phyloP scores from a whole-genome alignment of 805 yeast species.

The Torulaspora quercuum region DNA sequence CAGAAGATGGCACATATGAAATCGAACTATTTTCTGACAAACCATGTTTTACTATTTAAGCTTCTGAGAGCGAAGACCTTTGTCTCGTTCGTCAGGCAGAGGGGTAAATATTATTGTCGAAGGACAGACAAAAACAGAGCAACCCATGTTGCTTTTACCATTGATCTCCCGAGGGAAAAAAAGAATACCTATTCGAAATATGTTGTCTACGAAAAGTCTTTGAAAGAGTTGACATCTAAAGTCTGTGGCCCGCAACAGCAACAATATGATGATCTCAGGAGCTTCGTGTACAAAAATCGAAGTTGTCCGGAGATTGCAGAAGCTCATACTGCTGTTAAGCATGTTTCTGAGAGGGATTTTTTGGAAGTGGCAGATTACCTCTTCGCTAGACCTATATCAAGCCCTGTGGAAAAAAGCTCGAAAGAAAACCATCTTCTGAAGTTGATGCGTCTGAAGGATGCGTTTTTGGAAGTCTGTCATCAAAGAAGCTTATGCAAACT shows the following conservation, averaged over 20 bases:
- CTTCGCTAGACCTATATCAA: too few relatives aligned
- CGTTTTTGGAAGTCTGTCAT: too few relatives aligned
- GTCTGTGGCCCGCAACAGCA: conserved; percentile 4
- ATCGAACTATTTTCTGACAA: conserved; percentile 7
- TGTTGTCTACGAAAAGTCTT: conserved; percentile 8
- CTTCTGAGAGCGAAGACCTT: conserved; percentile 3
- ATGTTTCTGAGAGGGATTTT: too few relatives aligned
- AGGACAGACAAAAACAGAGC: conserved; percentile 6
- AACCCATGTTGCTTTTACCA: conserved; percentile 9
- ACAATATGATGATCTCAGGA: conserved; percentile 7
- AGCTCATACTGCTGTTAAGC: too few relatives aligned
- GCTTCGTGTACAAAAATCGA: too few relatives aligned
- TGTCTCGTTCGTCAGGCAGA: conserved; percentile 6
- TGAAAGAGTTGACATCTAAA: not conserved
- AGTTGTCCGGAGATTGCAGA: too few relatives aligned
- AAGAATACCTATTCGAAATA: conserved; percentile 5
- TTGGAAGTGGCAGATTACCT: too few relatives aligned
- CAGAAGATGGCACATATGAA: conserved; percentile 5
- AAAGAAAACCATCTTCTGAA: too few relatives aligned
- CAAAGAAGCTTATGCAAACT: too few relatives aligned
- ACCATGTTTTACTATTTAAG: conserved; percentile 5
- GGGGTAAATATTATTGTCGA: conserved; percentile 9
- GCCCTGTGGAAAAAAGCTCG: too few relatives aligned
- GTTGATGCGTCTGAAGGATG: too few relatives aligned
- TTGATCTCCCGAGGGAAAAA: conserved; percentile 1